Conservation (phyloP, 805 yeast genomes). For the Ogataea trehaloabstinens region DNA sequence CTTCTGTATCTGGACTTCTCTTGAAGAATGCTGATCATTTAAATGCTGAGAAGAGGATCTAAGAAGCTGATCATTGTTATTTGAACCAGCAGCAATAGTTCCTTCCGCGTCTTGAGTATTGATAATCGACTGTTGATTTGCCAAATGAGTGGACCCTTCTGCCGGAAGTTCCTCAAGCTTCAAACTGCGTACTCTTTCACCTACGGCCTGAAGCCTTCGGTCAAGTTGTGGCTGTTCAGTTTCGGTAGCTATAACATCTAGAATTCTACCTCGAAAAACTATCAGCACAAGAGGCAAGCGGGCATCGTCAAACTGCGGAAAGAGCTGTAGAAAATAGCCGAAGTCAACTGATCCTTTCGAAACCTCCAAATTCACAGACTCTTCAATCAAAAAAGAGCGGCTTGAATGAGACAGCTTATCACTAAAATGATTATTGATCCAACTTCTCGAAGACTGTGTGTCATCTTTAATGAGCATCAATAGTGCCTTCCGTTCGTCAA, state of each 20-base stretch:
- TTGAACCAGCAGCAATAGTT: background rate
- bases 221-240: slow-evolving; percentile 28
- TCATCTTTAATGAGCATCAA: slow-evolving; percentile 36
- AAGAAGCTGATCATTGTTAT: background rate
- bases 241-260: slow-evolving; percentile 41
- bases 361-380: slow-evolving; percentile 43
- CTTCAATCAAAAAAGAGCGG: slow-evolving; percentile 16
- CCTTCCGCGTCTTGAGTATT: background rate
- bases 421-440: slow-evolving; percentile 22
- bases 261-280: slow-evolving; percentile 45
- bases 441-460: slow-evolving; percentile 22
- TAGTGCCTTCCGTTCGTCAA: slow-evolving; percentile 35
- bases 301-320: slow-evolving; percentile 38
- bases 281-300: slow-evolving; percentile 56
- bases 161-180: slow-evolving; percentile 5
- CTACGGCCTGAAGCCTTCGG: slow-evolving; percentile 21
- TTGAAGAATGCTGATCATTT: background rate
- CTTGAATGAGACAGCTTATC: slow-evolving; percentile 16
- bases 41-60: background rate
- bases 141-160: background rate
- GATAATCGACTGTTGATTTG: background rate
- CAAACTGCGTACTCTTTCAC: slow-evolving; percentile 4
- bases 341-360: slow-evolving; percentile 42
- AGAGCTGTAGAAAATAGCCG: slow-evolving; percentile 51
- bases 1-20: background rate